Base-by-base conservation (phyloP, 2,329 filamentous ascomycete genomes). In the Colletotrichum brevisporum region DNA sequence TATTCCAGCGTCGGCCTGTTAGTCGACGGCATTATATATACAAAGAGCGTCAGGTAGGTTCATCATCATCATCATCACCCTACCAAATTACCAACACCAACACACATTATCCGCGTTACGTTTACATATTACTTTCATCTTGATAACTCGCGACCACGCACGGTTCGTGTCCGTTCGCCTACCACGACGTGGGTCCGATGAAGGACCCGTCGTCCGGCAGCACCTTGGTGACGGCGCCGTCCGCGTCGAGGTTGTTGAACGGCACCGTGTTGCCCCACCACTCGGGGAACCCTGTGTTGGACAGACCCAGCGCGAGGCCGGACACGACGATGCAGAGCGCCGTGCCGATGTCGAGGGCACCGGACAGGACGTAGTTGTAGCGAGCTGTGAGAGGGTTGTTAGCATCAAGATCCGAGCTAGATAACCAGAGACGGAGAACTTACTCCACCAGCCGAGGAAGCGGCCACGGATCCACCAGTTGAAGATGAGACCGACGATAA, bases 281-380 rank as follows among this genome's bases (percentile, higher is more conserved):
- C 0, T 74, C 66, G 0, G 86, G 84, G 65, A 88, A 79, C 0
- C 76, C 62, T 5, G 81, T 80, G 62, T 78, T 77, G 50, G 83
- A 85, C 74, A 86, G 77, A 54, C 81, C 81, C 51, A 88, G 79
- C 43, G 81, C 80, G 24, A 88, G 76, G n/a, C 73, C 75, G 71
- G 87, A 85, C 50, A 89, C 81, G 43, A 89, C 76, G 54, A 89
- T 84, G 36, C 85, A 84, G n/a, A 90, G 75, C 0, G 85, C 86
- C 1, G 89, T 83, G n/a, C 87, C 88, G 48, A 86, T 84, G 59
- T 89, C 88, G 48, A 90, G 80, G 2, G 85, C 87, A 0, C 88
- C 88, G 10, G 88, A 89, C 0, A 88, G 79, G 61, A 89, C 82
- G 67, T 89, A 90, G 77, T 89, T 90, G 79, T 89, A 90, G 59